Base-by-base conservation (phyloP, 2,329 filamentous ascomycete genomes). In the Colletotrichum ledebouriae region DNA sequence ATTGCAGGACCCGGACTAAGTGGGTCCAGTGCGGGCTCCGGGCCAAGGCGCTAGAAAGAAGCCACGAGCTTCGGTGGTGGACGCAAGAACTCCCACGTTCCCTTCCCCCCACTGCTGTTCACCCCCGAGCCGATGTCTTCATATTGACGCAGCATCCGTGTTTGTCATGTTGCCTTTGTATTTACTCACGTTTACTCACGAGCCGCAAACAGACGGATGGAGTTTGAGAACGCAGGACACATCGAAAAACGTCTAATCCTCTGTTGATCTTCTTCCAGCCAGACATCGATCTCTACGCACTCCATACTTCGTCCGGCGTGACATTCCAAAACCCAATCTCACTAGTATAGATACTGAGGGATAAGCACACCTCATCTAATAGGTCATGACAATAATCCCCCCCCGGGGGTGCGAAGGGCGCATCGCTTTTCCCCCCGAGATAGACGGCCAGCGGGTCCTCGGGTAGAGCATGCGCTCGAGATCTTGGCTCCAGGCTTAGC, bases 11-110 rank as follows among this genome's bases (percentile, higher is more conserved):
- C 33, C 59, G 33, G 41, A 11, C 15, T 2, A 22, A 17, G 53
- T 34, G 46, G 59, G 33, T 25, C 39, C 12, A 11, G 12, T 58
- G 61, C 61, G 29, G 62, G 34, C n/a, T 37, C 49, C 6, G 7
- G 42, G 56, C 62, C 66, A 69, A 69, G 56, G 49, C 66, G 62
- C 66, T 69, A 69, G 42, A 66, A 29, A 6, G 49, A 52, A 59
- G 66, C 66, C 57, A 66, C 60, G 49, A 60, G 42, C 52, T 41
- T 47, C 42, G 41, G 46, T 34, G 58, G 52, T 63, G 33, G 44
- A 46, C 22, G 42, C 10, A 13, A n/a, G 17, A 42, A 63, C 29
- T 50, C 46, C n/a, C 41, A 47, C 34, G 29, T 12, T 39, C 15
- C 34, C 34, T 9, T 39, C 2, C 2, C 6, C 10, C 34, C 34